phyloP scores from a whole-genome alignment of 106 monocot species.

The Amphibolis antarctica region DNA sequence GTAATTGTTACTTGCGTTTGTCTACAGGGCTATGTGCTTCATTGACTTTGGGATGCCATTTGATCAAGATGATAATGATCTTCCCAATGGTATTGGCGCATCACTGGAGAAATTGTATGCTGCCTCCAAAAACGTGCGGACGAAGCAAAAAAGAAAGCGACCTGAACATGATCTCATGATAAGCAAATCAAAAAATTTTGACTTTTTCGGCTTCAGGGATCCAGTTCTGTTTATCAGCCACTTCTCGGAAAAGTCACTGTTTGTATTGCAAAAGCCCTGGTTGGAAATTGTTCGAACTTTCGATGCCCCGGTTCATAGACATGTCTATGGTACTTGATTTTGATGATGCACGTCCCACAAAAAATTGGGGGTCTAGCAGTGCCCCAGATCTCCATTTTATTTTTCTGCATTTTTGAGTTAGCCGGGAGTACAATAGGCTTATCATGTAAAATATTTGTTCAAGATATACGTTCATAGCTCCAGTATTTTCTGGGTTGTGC shows the following conservation, averaged over 20 bases:
- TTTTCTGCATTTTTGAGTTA: no score
- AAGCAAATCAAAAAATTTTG: constrained; percentile 43
- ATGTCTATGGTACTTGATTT: constrained; percentile 62
- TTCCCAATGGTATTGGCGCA: constrained; percentile 21
- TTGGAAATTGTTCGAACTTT: constrained; percentile 52
- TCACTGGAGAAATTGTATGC: constrained; percentile 14
- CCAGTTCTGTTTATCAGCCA: constrained; percentile 71
- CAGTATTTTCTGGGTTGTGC: no score
- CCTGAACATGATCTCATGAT: constrained; percentile 9
- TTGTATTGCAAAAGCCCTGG: constrained; percentile 82
- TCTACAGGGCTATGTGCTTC: constrained; percentile 84
- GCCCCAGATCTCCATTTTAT: no score
- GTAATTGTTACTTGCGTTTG: not conserved
- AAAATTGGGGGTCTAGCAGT: no score
- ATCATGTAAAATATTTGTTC: no score
- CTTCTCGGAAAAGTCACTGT: constrained; percentile 49
- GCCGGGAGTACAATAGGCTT: no score
- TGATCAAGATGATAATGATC: constrained; percentile 29
- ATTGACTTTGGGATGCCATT: constrained; percentile 80
- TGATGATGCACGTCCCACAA: no score
- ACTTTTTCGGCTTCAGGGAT: constrained; percentile 49
- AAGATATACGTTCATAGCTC: no score
- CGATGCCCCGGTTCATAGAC: constrained; percentile 85
- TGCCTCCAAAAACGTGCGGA: constrained; percentile 7
- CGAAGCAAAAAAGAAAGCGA: constrained; percentile 44